Base-by-base conservation (phyloP, 2,329 filamentous ascomycete species). In the Sarocladium oryzae region DNA sequence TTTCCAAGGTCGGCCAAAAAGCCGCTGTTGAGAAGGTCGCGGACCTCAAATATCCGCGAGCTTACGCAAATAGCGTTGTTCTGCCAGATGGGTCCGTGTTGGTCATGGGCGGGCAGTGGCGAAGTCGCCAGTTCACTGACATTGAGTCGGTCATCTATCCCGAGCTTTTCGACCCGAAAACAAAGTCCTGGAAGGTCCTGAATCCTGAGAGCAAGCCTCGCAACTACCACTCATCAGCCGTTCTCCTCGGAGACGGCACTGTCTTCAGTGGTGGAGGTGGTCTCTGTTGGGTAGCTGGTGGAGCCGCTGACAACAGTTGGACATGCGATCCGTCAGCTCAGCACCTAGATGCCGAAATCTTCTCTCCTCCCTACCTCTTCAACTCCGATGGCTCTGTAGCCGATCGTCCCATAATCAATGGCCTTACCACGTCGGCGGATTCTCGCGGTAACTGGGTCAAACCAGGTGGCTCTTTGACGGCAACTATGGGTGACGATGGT, bases 331-430 rank as follows among this genome's bases (percentile, higher is more conserved):
- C 33, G 8, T 36, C 33, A 6, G 37, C 37, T 20, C n/a, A 40
- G 3, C 37, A 40, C 37, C 8, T 23, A 3, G 37, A 40, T 40
- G 37, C 37, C 16, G 16, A 40, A 18, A 40, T 83, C 49, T 82
- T 74, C 60, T 69, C 67, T 4, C 80, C 79, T 1, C 72, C 75
- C 0, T 82, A 83, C 53, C 73, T 82, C 0, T 73, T 79, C 54
- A 72, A 71, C 28, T 32, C 58, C 2, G 65, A 74, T 37, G 76
- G 76, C 15, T 57, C 56, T 10, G 53, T 51, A 0, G 69, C 70
- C 2, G 54, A 61, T 9, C 37, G 37, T 5, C 37, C 37, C 4
- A 40, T 5, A 3, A 40, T 40, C 20, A 36, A 15, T 36, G n/a
- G 8, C n/a, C 7, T 40, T 3, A 21, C 37, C 9, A 40, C 37